These are phyloP conservation scores for Fusarium oligoseptatum DNA, from an alignment of 2,329 filamentous ascomycete genomes.

Conservation along the genomic window DNA sequence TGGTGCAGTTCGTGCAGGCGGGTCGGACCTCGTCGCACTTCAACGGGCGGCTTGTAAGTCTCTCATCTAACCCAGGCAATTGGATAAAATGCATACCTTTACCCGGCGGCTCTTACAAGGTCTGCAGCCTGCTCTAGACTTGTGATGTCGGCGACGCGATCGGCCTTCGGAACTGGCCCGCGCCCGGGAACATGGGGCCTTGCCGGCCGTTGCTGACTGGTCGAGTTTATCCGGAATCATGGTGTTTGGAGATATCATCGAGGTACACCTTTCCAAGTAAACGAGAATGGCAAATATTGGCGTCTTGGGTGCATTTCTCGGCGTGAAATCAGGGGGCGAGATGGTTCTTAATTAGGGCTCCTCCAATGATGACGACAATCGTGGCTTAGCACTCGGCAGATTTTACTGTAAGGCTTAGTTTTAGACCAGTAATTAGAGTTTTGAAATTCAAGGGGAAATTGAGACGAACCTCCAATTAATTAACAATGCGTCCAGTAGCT, in stretches of 20 bases:
- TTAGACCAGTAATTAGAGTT: background rate
- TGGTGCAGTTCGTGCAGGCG: background rate
- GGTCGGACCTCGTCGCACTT: background rate
- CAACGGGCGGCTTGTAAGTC: background rate
- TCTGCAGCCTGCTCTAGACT: background rate
- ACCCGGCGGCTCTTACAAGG: background rate
- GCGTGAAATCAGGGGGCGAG: background rate
- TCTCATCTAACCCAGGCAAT: accelerated
- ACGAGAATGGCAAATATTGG: background rate
- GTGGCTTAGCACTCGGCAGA: background rate
- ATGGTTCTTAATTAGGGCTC: background rate
- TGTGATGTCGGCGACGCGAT: background rate
- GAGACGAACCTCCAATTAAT: background rate
- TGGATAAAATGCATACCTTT: background rate
- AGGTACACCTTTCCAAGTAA: background rate
- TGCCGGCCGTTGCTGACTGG: background rate
- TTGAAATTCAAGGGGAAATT: background rate
- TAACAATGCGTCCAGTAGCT: background rate
- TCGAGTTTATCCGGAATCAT: background rate
- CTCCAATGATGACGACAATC: background rate
- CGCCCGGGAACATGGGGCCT: background rate
- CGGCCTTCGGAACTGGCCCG: background rate
- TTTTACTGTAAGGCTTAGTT: background rate
- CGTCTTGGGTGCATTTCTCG: background rate
- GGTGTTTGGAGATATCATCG: background rate